phyloP scores from a whole-genome alignment of 768 basidiomycete genomes.

The Tricholoma flavovirens region DNA sequence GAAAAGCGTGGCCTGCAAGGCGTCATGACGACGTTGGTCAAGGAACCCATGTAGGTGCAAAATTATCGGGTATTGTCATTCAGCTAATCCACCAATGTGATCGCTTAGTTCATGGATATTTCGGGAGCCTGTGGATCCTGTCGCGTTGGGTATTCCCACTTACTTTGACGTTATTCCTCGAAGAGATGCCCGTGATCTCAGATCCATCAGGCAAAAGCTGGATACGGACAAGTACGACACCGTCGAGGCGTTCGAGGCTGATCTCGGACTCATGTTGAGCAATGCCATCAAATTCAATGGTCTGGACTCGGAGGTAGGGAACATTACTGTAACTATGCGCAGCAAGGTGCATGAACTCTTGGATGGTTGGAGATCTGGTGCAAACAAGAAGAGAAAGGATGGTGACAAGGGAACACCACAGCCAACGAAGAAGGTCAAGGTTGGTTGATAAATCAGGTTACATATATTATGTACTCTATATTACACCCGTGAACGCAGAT shows the following conservation, averaged over 20 bases:
- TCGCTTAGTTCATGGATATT: conserved; percentile 63
- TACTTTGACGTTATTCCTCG: conserved; percentile 84
- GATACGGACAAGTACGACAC: conserved; percentile 80
- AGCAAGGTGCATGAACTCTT: conserved; percentile 52
- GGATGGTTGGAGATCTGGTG: conserved; percentile 39
- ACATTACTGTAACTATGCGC: conserved; percentile 44
- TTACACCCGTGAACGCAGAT: conserved; percentile 12
- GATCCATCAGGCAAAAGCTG: conserved; percentile 74
- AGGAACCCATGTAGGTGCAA: conserved; percentile 56
- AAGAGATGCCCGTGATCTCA: conserved; percentile 83
- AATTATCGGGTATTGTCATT: background rate
- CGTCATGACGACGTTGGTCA: conserved; percentile 60
- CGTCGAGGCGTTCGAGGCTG: conserved; percentile 74
- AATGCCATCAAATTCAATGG: conserved; percentile 92
- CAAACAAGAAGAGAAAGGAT: conserved; percentile 71
- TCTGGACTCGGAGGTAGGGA: conserved; percentile 70
- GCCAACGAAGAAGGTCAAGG: conserved; percentile 63
- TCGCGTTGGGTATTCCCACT: conserved; percentile 73
- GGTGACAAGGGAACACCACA: conserved; percentile 58
- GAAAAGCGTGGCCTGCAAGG: conserved; percentile 78
- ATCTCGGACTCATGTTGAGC: conserved; percentile 80
- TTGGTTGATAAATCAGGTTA: conserved; percentile 32
- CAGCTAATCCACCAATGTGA: conserved; percentile 9
- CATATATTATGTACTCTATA: conserved; percentile 9
- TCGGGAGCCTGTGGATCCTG: conserved; percentile 85